Evolutionary conservation across 257 asterid genomes (phyloP).

Genomic region (Echites panduratus): DNA sequence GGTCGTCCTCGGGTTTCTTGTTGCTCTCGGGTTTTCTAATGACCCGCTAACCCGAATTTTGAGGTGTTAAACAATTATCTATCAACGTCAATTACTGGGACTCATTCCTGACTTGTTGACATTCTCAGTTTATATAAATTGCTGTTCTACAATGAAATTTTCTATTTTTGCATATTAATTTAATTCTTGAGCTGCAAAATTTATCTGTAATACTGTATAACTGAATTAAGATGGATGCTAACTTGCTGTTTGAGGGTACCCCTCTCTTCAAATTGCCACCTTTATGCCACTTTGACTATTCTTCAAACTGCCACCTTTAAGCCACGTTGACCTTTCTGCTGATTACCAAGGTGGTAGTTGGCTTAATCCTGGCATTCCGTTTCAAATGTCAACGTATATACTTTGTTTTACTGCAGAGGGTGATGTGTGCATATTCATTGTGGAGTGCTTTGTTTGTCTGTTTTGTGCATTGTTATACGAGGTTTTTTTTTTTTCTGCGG

Average conservation of each 20-base stretch:
- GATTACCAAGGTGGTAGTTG: background rate
- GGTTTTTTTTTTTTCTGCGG: background rate
- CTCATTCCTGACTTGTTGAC: background rate
- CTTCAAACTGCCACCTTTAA: too few relatives aligned
- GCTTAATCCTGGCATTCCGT: background rate
- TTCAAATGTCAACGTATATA: background rate
- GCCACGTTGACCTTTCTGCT: background rate
- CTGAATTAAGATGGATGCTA: background rate
- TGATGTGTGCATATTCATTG: background rate
- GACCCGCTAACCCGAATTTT: too few relatives aligned
- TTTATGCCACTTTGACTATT: background rate
- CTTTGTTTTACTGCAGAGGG: background rate
- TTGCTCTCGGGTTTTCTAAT: too few relatives aligned
- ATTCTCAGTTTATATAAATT: background rate
- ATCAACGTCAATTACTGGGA: background rate
- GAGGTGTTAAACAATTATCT: too few relatives aligned
- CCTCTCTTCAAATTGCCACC: background rate
- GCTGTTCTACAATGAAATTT: background rate
- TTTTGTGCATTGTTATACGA: background rate
- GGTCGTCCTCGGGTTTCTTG: too few relatives aligned
- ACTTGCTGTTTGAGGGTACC: background rate
- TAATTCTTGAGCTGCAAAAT: background rate
- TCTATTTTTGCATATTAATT: background rate
- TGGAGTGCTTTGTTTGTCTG: background rate
- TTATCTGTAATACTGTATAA: background rate